Percentiles rank a stretch among this genome's conserved stretches.
These are phyloP conservation scores for Fusarium virguliforme DNA, from an alignment of 2,329 filamentous ascomycete genomes.

Conservation along the genomic window DNA sequence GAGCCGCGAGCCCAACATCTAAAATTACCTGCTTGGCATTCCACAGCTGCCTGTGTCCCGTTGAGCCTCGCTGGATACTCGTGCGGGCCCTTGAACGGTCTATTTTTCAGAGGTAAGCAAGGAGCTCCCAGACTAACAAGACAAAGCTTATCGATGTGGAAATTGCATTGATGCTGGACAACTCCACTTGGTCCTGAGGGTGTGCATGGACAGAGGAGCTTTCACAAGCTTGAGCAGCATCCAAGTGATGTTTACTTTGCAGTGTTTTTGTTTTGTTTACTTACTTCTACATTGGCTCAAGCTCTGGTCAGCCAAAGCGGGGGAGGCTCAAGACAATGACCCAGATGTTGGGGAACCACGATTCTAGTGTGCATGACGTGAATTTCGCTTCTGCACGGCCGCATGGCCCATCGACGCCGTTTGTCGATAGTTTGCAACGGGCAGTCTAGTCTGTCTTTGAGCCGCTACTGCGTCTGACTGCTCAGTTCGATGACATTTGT, in stretches of 20 bases:
- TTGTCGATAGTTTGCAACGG: slow-evolving; percentile 37
- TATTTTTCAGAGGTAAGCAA: neutral
- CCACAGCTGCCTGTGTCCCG: neutral
- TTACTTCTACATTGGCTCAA: slow-evolving; percentile 20
- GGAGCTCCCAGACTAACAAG: neutral
- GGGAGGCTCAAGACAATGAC: slow-evolving; percentile 11
- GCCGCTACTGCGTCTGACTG: slow-evolving; percentile 20
- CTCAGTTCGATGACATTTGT: slow-evolving; percentile 5
- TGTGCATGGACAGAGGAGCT: neutral
- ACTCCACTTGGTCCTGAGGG: slow-evolving; percentile 12
- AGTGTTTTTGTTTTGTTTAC: slow-evolving; percentile 25
- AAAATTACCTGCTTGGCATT: neutral
- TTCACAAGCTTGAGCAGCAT: neutral
- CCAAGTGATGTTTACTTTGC: neutral
- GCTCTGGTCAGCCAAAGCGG: slow-evolving; percentile 20
- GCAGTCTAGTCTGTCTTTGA: slow-evolving; percentile 27
- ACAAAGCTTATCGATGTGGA: slow-evolving; percentile 14
- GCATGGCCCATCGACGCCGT: slow-evolving; percentile 22
- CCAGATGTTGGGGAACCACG: slow-evolving; percentile 19
- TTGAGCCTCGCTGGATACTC: slow-evolving; percentile 1
- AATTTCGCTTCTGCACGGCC: slow-evolving; percentile 44
- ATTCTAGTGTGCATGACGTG: slow-evolving; percentile 27
- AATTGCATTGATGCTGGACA: slow-evolving; percentile 30
- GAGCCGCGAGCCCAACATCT: neutral
- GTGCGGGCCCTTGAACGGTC: neutral